These are phyloP conservation scores for Avena eriantha DNA, from an alignment of 176 grass and related monocot genomes.

Conservation along the genomic window DNA sequence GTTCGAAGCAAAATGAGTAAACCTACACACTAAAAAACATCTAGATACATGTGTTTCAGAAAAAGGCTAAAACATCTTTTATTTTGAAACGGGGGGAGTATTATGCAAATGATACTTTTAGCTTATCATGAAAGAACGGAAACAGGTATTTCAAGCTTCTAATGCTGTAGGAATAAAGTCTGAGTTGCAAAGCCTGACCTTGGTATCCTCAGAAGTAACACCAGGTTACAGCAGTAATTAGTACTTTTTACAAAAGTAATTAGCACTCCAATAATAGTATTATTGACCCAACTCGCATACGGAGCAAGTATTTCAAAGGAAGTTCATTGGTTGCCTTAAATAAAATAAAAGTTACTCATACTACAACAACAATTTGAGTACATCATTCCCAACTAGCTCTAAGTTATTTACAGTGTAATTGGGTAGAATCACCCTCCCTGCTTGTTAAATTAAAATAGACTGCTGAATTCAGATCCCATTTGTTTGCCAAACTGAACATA, in stretches of 20 bases:
- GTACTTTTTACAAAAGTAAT: neutral
- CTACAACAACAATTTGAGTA: constrained; percentile 13
- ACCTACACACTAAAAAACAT: too few species aligned
- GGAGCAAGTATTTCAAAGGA: neutral
- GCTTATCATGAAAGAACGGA: constrained; percentile 9
- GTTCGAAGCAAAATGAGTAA: too few species aligned
- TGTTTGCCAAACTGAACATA: constrained; percentile 25
- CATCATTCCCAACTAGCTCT: constrained; percentile 16
- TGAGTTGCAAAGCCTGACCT: constrained; percentile 21
- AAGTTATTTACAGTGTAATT: constrained; percentile 5
- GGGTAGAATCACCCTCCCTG: neutral
- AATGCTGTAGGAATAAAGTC: constrained; percentile 25
- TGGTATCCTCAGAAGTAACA: constrained; percentile 29
- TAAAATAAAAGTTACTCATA: constrained; percentile 12
- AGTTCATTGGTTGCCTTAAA: neutral
- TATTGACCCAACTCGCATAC: neutral
- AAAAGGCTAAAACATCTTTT: too few species aligned
- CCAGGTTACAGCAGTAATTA: constrained; percentile 24
- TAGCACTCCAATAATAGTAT: neutral
- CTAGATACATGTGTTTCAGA: too few species aligned
- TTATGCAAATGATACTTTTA: constrained; percentile 10
- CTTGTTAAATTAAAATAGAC: constrained; percentile 21
- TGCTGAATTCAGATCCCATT: constrained; percentile 7
- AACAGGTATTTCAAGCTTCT: constrained; percentile 27
- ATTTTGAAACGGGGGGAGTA: neutral